These are phyloP conservation scores for Amesomyces nigricolor DNA, from an alignment of 2,329 filamentous ascomycete species.

Conservation along the genomic window DNA sequence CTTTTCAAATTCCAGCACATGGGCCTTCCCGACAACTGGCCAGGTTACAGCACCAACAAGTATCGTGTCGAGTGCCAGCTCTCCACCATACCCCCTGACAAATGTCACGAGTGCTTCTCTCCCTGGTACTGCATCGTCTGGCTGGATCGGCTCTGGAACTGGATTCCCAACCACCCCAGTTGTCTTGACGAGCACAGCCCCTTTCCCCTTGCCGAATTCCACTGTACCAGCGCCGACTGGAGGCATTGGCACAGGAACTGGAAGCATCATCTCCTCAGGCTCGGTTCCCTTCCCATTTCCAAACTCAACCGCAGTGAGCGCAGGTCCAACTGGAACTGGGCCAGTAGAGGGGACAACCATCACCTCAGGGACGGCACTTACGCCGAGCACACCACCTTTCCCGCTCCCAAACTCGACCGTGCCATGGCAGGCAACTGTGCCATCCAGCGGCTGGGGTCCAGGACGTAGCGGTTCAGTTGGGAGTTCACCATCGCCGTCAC, in stretches of 20 bases:
- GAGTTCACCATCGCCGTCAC: no score
- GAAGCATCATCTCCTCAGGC: not conserved
- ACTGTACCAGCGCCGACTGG: constrained; percentile 5
- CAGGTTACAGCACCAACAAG: constrained; percentile 1
- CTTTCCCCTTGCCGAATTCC: constrained; percentile 10
- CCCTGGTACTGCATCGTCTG: not conserved
- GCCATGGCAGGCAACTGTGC: not conserved
- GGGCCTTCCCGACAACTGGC: not conserved
- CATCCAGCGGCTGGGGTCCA: not conserved
- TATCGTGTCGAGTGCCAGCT: not conserved
- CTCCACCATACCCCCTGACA: constrained; percentile 8
- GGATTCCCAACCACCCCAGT: not conserved
- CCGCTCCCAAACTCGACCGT: not conserved
- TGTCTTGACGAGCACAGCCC: not conserved
- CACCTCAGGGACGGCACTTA: not conserved
- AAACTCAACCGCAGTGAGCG: constrained; percentile 12
- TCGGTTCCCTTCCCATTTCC: constrained; percentile 13
- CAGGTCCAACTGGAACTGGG: constrained; percentile 1
- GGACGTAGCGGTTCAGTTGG: not conserved
- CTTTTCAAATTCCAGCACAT: constrained; percentile 8
- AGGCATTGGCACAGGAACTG: not conserved
- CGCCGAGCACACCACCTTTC: not conserved
- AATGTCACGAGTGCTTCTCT: constrained; percentile 7
- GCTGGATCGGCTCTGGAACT: not conserved
- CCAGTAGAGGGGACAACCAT: not conserved